phyloP scores from a whole-genome alignment of 2,329 filamentous ascomycete species.

The Colletotrichum limetticola region DNA sequence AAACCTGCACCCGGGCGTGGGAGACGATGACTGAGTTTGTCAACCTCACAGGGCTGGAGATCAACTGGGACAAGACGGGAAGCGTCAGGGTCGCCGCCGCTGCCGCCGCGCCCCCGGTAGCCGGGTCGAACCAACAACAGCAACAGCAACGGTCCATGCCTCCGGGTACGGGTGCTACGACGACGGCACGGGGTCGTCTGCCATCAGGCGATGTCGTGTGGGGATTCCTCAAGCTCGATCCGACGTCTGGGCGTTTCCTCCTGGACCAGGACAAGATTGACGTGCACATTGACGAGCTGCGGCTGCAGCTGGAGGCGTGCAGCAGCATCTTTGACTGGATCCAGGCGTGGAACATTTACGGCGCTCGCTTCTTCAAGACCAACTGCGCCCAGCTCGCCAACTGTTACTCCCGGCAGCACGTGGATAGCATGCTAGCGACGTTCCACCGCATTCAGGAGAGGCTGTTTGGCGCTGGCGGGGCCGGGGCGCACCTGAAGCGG shows the following conservation, averaged over 20 bases:
- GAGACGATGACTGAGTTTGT: constrained; percentile 61
- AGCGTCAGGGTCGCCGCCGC: constrained; percentile 52
- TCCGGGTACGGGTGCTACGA: not conserved
- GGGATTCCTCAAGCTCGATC: constrained; percentile 67
- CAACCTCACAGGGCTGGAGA: constrained; percentile 60
- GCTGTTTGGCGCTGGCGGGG: constrained; percentile 54
- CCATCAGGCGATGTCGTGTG: constrained; percentile 66
- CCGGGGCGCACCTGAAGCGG: constrained; percentile 57
- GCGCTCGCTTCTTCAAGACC: constrained; percentile 64
- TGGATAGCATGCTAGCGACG: constrained; percentile 64
- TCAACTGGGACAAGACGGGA: constrained; percentile 69
- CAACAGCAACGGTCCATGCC: not conserved
- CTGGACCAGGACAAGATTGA: constrained; percentile 67
- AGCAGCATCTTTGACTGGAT: constrained; percentile 67
- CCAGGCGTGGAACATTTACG: constrained; percentile 69
- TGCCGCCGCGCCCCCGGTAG: not conserved
- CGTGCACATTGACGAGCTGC: constrained; percentile 66
- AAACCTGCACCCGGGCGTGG: constrained; percentile 62
- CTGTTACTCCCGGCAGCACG: constrained; percentile 64
- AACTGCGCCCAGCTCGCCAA: constrained; percentile 67
- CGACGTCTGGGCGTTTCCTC: constrained; percentile 58
- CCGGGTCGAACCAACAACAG: not conserved
- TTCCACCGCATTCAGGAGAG: constrained; percentile 62
- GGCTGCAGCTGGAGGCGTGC: constrained; percentile 62
- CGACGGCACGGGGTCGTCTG: constrained; percentile 42